Evolutionary conservation across 495 filamentous ascomycete species (phyloP).

Genomic region (Lophiostoma macrostomum): DNA sequence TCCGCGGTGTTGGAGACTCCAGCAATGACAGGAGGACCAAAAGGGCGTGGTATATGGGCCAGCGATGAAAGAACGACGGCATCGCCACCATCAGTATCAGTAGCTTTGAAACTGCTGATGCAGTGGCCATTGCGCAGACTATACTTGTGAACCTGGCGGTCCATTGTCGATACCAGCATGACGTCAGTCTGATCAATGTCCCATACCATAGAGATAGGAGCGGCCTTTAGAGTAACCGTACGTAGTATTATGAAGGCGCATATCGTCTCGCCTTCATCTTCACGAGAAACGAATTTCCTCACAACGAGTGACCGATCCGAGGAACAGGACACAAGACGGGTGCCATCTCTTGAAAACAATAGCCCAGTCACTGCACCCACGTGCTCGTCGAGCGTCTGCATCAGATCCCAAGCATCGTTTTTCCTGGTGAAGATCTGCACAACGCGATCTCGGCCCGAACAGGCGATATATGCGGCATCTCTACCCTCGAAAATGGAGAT

Average conservation of each 20-base stretch:
- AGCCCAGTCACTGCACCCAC: slow-evolving; percentile 65
- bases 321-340: slow-evolving; percentile 79
- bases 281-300: slow-evolving; percentile 68
- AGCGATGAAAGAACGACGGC: slow-evolving; percentile 79
- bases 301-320: slow-evolving; percentile 81
- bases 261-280: slow-evolving; percentile 60
- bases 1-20: slow-evolving; percentile 90
- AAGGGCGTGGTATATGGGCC: slow-evolving; percentile 42
- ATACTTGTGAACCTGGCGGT: slow-evolving; percentile 74
- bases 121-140: slow-evolving; percentile 70
- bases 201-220: slow-evolving; percentile 77
- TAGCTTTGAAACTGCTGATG: slow-evolving; percentile 71
- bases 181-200: slow-evolving; percentile 54
- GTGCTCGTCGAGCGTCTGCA: slow-evolving; percentile 78
- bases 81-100: slow-evolving; percentile 73
- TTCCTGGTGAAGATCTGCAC: slow-evolving; percentile 76
- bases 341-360: slow-evolving; percentile 59
- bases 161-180: slow-evolving; percentile 73
- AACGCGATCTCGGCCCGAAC: slow-evolving; percentile 81
- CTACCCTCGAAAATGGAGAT: slow-evolving; percentile 63
- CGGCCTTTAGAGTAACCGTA: slow-evolving; percentile 77
- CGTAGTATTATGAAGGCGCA: slow-evolving; percentile 72
- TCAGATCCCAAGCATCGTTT: slow-evolving; percentile 53
- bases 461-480: slow-evolving; percentile 62
- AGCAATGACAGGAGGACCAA: slow-evolving; percentile 57